These are phyloP conservation scores for Ustilago lituana DNA, from an alignment of 1,284 basidiomycete species.

Conservation along the genomic window DNA sequence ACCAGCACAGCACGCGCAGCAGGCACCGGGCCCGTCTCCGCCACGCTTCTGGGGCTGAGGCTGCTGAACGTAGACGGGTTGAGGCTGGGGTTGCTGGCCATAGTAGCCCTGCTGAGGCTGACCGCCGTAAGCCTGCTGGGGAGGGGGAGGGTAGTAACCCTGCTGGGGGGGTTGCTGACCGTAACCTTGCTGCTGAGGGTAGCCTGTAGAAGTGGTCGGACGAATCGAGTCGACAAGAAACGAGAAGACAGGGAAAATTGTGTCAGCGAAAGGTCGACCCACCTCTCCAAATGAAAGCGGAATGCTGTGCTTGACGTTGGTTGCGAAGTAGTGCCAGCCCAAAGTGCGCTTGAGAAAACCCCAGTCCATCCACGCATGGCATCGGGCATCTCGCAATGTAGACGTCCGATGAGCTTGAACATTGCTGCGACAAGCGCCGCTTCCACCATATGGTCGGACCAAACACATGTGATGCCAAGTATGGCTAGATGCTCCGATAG, in stretches of 20 bases:
- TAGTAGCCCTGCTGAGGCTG: slow-evolving; percentile 49
- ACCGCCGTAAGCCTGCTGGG: slow-evolving; percentile 55
- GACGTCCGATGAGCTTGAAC: too few relatives aligned
- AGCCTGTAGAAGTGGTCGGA: slow-evolving; percentile 14
- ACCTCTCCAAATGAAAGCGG: too few relatives aligned
- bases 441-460: too few relatives aligned
- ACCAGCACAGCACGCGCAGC: slow-evolving; percentile 56
- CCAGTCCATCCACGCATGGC: too few relatives aligned
- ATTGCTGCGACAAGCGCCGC: too few relatives aligned
- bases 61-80: slow-evolving; percentile 56
- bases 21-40: slow-evolving; percentile 21
- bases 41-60: slow-evolving; percentile 40
- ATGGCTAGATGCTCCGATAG: too few relatives aligned
- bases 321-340: too few relatives aligned
- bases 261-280: too few relatives aligned
- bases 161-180: slow-evolving; percentile 41
- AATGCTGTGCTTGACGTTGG: too few relatives aligned
- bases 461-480: too few relatives aligned
- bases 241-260: neutral
- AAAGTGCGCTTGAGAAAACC: too few relatives aligned
- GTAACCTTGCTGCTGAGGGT: slow-evolving; percentile 48
- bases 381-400: too few relatives aligned
- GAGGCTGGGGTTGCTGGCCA: slow-evolving; percentile 51
- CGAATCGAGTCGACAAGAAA: neutral
- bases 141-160: slow-evolving; percentile 53